A percentile compares a stretch with the other conserved stretches of the same genome.
phyloP scores from a whole-genome alignment of 2,329 filamentous ascomycete species.

The Ilyonectria robusta region DNA sequence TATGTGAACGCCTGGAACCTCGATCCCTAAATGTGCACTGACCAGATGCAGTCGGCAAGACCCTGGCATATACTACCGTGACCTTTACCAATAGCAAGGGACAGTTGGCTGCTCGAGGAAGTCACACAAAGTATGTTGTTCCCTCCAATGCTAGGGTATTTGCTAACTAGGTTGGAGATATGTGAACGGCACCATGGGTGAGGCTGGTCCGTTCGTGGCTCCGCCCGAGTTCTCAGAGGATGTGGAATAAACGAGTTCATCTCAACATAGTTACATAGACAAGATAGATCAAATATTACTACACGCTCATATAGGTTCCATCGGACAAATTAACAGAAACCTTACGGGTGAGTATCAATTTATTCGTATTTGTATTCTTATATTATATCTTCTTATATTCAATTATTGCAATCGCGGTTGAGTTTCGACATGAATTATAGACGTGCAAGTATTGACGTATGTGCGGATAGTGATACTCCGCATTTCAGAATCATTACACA shows the following conservation, averaged over 20 bases:
- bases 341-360: no score
- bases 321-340: no score
- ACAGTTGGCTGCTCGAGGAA: slow-evolving; percentile 73
- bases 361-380: no score
- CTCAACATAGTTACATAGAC: background rate
- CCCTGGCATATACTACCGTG: slow-evolving; percentile 72
- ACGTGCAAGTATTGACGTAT: no score
- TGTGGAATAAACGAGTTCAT: slow-evolving; percentile 46
- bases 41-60: slow-evolving; percentile 70
- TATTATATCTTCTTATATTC: no score
- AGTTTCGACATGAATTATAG: no score
- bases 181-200: slow-evolving; percentile 56
- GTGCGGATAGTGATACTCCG: background rate
- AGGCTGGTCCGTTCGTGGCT: slow-evolving; percentile 55
- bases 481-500: background rate
- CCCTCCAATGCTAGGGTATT: background rate
- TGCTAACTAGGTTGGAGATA: slow-evolving; percentile 53
- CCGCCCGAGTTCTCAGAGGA: slow-evolving; percentile 54
- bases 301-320: background rate
- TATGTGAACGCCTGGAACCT: slow-evolving; percentile 48
- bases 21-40: slow-evolving; percentile 9
- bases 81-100: slow-evolving; percentile 72
- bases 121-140: slow-evolving; percentile 73
- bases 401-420: no score
- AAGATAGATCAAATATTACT: background rate